phyloP scores from a whole-genome alignment of 345 rosid genomes.

The Pistacia atlantica region DNA sequence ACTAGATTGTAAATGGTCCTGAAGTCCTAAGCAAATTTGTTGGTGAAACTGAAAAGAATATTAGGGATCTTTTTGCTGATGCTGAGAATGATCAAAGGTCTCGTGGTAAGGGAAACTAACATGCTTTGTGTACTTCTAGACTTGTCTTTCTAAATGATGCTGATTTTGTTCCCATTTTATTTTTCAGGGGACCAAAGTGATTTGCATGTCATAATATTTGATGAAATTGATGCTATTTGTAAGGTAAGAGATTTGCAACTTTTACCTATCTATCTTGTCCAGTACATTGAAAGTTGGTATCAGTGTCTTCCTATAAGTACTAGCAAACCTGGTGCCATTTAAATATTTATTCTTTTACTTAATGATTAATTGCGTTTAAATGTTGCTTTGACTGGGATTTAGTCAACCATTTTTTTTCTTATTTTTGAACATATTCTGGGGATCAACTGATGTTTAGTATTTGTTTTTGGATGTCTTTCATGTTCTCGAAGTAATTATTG shows the following conservation, averaged over 20 bases:
- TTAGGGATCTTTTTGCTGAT: conserved; percentile 94
- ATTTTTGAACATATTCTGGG: not conserved
- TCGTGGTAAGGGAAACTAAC: conserved; percentile 53
- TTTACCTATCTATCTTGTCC: not conserved
- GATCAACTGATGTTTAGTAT: not conserved
- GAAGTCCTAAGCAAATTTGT: conserved; percentile 98
- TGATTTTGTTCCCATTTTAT: conserved; percentile 21
- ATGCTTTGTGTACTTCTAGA: conserved; percentile 16
- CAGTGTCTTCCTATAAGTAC: not conserved
- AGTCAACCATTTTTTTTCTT: not conserved
- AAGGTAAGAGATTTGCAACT: conserved; percentile 60
- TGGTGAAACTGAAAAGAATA: conserved; percentile 98
- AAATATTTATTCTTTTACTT: not conserved
- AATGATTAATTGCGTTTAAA: not conserved
- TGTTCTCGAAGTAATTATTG: not conserved
- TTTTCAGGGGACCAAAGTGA: conserved; percentile 93
- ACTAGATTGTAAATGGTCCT: conserved; percentile 94
- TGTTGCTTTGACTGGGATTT: not conserved
- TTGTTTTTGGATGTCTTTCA: not conserved
- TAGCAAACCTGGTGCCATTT: not conserved
- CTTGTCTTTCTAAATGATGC: conserved; percentile 12
- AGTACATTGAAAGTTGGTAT: not conserved
- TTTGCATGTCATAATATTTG: conserved; percentile 94
- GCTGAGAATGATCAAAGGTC: conserved; percentile 94
- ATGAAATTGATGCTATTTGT: conserved; percentile 99